phyloP scores from a whole-genome alignment of 441 rosid genomes.

The Arabidopsis lyrata region DNA sequence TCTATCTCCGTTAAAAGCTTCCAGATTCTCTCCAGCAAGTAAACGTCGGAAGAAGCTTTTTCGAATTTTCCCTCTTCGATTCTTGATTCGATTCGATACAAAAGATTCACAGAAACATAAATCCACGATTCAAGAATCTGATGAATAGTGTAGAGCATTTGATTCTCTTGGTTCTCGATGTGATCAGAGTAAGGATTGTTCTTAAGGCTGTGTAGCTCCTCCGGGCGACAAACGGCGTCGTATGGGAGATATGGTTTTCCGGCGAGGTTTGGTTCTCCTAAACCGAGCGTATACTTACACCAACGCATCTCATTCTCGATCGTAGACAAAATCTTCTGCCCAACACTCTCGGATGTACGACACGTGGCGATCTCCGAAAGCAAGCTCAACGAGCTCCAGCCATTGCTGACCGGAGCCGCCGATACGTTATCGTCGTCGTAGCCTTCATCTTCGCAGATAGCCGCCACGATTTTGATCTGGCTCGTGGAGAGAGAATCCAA shows the following conservation, averaged over 20 bases:
- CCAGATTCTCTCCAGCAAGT: conserved; percentile 70
- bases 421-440: conserved; percentile 39
- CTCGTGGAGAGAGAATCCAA: conserved; percentile 66
- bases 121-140: conserved; percentile 91
- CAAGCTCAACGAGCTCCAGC: conserved; percentile 70
- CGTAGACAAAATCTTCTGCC: conserved; percentile 61
- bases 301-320: conserved; percentile 82
- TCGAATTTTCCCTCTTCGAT: conserved; percentile 55
- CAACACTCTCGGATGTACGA: conserved; percentile 69
- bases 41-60: conserved; percentile 61
- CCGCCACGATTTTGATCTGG: conserved; percentile 69
- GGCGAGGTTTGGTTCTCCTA: conserved; percentile 79
- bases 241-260: conserved; percentile 77
- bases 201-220: conserved; percentile 59
- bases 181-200: conserved; percentile 59
- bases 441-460: conserved; percentile 57
- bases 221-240: conserved; percentile 79
- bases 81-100: conserved; percentile 51
- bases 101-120: conserved; percentile 51
- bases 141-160: conserved; percentile 63
- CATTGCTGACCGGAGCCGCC: conserved; percentile 64
- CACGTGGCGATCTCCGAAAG: conserved; percentile 72
- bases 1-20: conserved; percentile 67
- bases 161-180: conserved; percentile 67
- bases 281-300: conserved; percentile 77